Percentiles rank a stretch among this genome's conserved stretches.
Conservation (phyloP, 495 filamentous ascomycete genomes). For the Hypoxylon trugodes region DNA sequence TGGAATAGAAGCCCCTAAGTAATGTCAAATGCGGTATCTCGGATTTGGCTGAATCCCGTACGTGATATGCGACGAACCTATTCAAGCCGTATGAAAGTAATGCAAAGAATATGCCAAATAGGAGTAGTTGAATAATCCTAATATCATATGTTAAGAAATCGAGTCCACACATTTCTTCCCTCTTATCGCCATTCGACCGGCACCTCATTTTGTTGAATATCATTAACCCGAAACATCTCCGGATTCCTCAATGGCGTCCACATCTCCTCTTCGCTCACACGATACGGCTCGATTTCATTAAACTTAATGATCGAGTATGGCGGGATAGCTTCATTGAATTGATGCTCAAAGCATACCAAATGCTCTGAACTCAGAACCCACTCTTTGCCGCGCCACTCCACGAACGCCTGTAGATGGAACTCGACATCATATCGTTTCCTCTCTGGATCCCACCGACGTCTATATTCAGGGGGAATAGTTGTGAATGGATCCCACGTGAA, state of each 20-base stretch:
- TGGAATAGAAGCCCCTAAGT: background rate
- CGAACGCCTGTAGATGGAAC: slow-evolving; percentile 19
- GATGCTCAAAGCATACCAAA: slow-evolving; percentile 21
- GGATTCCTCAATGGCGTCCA: slow-evolving; percentile 33
- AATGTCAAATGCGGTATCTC: background rate
- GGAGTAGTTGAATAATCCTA: too few species aligned
- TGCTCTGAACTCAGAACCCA: slow-evolving; percentile 31
- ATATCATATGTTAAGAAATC: too few species aligned
- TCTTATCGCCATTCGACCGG: background rate
- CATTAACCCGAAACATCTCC: slow-evolving; percentile 36
- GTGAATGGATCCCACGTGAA: too few species aligned
- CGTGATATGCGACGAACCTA: background rate
- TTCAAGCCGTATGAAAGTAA: background rate
- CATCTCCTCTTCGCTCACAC: slow-evolving; percentile 16
- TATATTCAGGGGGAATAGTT: too few species aligned
- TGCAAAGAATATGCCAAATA: background rate
- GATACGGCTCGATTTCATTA: background rate
- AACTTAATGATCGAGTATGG: too few species aligned
- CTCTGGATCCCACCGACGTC: slow-evolving; percentile 18
- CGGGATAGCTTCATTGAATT: too few species aligned
- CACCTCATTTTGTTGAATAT: slow-evolving; percentile 34
- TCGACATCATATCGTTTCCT: slow-evolving; percentile 15
- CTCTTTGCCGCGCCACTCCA: slow-evolving; percentile 29
- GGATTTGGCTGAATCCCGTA: background rate
- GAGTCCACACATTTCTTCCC: background rate